A percentile compares a stretch with the other conserved stretches of the same genome.
Conservation (phyloP, 2,329 filamentous ascomycete genomes). For the Diaporthe citriasiana region DNA sequence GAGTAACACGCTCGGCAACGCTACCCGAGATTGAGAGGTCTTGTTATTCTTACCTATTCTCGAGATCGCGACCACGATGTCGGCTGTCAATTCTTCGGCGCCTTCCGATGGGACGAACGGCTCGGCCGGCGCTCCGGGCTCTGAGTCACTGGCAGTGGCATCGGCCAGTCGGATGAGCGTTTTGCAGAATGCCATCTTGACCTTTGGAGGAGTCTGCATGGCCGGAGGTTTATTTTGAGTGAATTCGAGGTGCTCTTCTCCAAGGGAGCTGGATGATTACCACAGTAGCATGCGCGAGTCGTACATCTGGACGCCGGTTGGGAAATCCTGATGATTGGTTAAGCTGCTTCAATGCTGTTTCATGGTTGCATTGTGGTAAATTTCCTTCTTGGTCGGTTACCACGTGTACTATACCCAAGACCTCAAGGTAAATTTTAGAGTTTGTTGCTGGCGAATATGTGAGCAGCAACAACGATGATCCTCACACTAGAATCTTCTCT, state of each 20-base stretch:
- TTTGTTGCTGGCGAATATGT: background rate
- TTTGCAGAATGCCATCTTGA: background rate
- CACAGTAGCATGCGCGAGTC: background rate
- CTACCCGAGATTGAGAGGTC: constrained; percentile 35
- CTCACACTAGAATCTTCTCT: background rate
- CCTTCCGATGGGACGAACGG: constrained; percentile 12
- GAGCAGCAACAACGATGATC: background rate
- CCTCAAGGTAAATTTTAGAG: background rate
- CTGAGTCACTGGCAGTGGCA: constrained; percentile 8
- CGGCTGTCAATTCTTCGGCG: constrained; percentile 30
- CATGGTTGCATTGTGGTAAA: constrained; percentile 22
- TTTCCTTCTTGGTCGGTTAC: constrained; percentile 1
- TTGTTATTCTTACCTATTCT: background rate
- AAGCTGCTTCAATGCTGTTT: background rate
- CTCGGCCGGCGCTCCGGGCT: background rate
- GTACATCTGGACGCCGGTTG: background rate
- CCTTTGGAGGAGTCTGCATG: background rate
- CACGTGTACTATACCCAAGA: constrained; percentile 19
- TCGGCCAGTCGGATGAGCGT: background rate
- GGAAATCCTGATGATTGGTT: background rate
- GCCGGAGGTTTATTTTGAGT: background rate
- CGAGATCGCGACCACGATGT: constrained; percentile 27
- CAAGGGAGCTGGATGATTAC: background rate
- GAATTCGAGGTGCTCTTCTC: background rate
- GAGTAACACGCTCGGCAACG: constrained; percentile 52